Evolutionary conservation across 805 yeast genomes (phyloP), one percentile per base, ranked within the genome.

Genomic region (Pichia insulana): DNA sequence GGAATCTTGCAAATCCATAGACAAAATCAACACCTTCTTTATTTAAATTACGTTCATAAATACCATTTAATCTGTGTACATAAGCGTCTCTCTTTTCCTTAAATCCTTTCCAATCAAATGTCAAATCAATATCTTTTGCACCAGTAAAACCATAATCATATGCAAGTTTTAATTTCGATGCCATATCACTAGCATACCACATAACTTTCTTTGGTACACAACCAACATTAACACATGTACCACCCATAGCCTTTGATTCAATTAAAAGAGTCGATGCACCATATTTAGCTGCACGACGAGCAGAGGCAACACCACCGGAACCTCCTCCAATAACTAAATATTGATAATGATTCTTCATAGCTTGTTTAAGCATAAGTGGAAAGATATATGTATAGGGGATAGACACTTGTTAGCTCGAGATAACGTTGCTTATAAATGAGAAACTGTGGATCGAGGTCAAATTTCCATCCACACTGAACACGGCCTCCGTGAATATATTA

Each of bases 211-310:
- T 92, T 37, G 99, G 99, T 38, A 92, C 98, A 72, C 99, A 92
- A 17, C 99, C 99, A 35, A 90, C 97, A 61, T 92, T 92, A 48
- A 92, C 99, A 74, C 99, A 92, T 34, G 98, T 92, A 25, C 99
- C 99, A 45, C 98, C 98, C 65, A 92, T 73, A 50, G 71, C 80
- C 41, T 78, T 76, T 33, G 85, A 77, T 64, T 92, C 98, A 41
- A 92, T 71, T 17, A 92, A 58, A 41, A 89, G 68, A 1, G 92
- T 81, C 52, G 87, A 86, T 20, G 94, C 95, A 20, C 98, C 98
- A 54, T 89, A 78, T 27, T 78, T 73, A 30, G 97, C 96, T 11
- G 98, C 97, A 55, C 97, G 78, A 64, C 99, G 80, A 13, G 97
- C 94, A 17, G 94, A 80, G n/a, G 98, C 96, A 36, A 92, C 97